Base-by-base conservation (phyloP, 805 yeast species). In the Yamadazyma phyllophila region DNA sequence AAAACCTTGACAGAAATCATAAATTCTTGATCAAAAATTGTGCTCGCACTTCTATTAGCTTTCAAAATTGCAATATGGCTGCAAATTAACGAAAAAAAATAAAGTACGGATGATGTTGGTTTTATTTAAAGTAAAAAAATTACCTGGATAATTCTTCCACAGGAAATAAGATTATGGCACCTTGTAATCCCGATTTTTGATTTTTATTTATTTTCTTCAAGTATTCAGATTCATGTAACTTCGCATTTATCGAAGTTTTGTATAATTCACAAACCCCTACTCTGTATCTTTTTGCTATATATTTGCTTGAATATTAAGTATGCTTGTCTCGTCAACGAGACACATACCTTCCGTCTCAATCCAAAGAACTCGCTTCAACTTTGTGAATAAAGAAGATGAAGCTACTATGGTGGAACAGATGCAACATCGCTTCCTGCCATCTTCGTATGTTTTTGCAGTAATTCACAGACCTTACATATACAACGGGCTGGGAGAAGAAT, bases 21-120 rank as follows among this genome's bases (percentile, higher is more conserved):
- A 29, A 29, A 29, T 2, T 35, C 41, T 13, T 55, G 45, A 53
- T 20, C 24, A 20, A 51, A n/a, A 44, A 12, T 26, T 41, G 7
- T n/a, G 43, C 32, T 20, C 12, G 32, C 31, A 26, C n/a, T 13
- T 35, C 11, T 35, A 7, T 15, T 15, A 12, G 31, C 3, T 17
- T 17, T 30, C 10, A n/a, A 16, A 13, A 13, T 26, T 16, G n/a
- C 11, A 33, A 14, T 26, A 38, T 38, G 42, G 42, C 42, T 39
- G 42, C 42, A 30, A 39, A 39, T 29, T 29, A 29, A 29, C 9
- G 13, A 11, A 29, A 29, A 29, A 29, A n/a, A n/a, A 29, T n/a
- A 29, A 7, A 7, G 13, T 3, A 29, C 24, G 6, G 3, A 20
- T 20, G 6, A 20, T 20, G 6, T 20, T 20, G 6, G 24, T 20